Conservation (phyloP, 139 green algal species). For the Tetradesmus lagerheimii region DNA sequence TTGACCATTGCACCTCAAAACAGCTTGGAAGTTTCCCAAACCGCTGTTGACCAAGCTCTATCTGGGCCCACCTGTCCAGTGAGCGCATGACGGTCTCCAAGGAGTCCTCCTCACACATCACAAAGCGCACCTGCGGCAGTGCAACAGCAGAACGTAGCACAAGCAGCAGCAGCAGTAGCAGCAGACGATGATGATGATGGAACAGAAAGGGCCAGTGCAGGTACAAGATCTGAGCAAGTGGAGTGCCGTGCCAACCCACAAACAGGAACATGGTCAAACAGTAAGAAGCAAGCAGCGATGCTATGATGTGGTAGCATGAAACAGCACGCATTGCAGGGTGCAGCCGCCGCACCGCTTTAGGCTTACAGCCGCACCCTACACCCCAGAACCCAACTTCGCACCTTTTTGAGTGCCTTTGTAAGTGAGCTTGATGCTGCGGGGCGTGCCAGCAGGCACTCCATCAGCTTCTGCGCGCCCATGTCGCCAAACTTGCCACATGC, state of each 20-base stretch:
- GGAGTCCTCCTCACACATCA: not conserved
- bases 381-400: too few relatives aligned
- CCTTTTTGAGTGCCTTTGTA: not conserved
- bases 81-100: not conserved
- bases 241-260: too few relatives aligned
- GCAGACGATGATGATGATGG: not conserved
- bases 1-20: too few relatives aligned
- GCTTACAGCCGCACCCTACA: too few relatives aligned
- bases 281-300: too few relatives aligned
- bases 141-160: not conserved
- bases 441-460: conserved; percentile 26
- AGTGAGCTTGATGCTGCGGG: conserved; percentile 9
- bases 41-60: not conserved
- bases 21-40: too few relatives aligned
- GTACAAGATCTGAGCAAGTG: too few relatives aligned
- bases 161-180: not conserved
- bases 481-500: not conserved
- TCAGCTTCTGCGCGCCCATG: conserved; percentile 6
- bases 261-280: too few relatives aligned
- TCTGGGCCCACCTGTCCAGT: not conserved
- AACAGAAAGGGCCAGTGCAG: too few relatives aligned
- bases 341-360: not conserved
- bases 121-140: not conserved
- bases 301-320: too few relatives aligned
- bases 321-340: too few relatives aligned